Percentiles rank a stretch among this genome's conserved stretches.
These are phyloP conservation scores for Alloascoidea hylecoeti DNA, from an alignment of 805 yeast species.

Conservation along the genomic window DNA sequence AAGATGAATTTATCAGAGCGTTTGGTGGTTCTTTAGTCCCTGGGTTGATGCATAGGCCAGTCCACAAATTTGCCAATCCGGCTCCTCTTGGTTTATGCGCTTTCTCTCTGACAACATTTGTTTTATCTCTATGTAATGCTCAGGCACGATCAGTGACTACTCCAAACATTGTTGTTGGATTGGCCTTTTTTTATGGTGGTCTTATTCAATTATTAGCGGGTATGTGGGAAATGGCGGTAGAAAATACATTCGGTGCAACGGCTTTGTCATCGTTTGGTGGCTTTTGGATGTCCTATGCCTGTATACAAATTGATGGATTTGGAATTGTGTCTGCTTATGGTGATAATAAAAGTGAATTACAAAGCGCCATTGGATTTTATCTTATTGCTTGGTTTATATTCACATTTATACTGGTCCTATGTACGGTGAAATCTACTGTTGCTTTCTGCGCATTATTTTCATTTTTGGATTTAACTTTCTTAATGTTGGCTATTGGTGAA, in stretches of 20 bases:
- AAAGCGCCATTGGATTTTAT: slow-evolving; percentile 40
- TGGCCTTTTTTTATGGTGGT: slow-evolving; percentile 54
- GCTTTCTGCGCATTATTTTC: slow-evolving; percentile 46
- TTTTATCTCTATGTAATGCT: slow-evolving; percentile 39
- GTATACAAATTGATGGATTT: slow-evolving; percentile 42
- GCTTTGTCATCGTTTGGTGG: slow-evolving; percentile 54
- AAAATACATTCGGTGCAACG: slow-evolving; percentile 55
- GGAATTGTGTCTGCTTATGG: slow-evolving; percentile 42
- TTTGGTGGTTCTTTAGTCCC: slow-evolving; percentile 64
- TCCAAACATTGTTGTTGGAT: slow-evolving; percentile 40
- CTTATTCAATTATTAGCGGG: slow-evolving; percentile 46
- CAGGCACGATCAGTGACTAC: slow-evolving; percentile 34
- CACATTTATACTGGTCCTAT: slow-evolving; percentile 35
- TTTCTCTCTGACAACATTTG: slow-evolving; percentile 50
- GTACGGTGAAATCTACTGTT: slow-evolving; percentile 51
- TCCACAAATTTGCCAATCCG: slow-evolving; percentile 48
- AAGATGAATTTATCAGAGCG: slow-evolving; percentile 9
- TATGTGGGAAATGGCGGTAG: slow-evolving; percentile 49
- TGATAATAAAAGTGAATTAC: slow-evolving; percentile 16
- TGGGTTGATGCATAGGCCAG: slow-evolving; percentile 39
- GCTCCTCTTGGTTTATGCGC: slow-evolving; percentile 51
- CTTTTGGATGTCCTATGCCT: slow-evolving; percentile 56
- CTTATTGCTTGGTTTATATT: slow-evolving; percentile 51
- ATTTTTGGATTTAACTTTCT: slow-evolving; percentile 36
- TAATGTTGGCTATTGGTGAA: slow-evolving; percentile 38